phyloP scores from a whole-genome alignment of 441 rosid species.

The Erysimum cheiri region DNA sequence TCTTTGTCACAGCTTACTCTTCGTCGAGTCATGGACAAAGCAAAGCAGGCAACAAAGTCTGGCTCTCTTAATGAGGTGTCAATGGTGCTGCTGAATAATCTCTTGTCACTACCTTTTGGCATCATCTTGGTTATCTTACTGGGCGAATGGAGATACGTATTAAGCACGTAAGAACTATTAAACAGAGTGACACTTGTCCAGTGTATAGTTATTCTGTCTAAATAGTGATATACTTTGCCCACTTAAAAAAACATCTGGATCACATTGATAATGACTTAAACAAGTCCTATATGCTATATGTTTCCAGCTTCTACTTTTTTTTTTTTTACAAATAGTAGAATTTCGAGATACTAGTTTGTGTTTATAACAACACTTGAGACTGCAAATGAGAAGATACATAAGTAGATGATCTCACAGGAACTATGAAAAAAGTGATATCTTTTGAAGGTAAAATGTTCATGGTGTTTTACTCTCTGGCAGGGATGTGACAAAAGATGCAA shows the following conservation, averaged over 20 bases:
- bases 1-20: slow-evolving; percentile 70
- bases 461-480: slow-evolving; percentile 49
- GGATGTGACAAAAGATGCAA: slow-evolving; percentile 64
- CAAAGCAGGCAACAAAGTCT: slow-evolving; percentile 73
- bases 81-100: slow-evolving; percentile 93
- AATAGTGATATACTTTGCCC: neutral
- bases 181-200: slow-evolving; percentile 9
- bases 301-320: slow-evolving; percentile 16
- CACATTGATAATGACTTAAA: neutral
- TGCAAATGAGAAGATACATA: neutral
- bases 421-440: neutral
- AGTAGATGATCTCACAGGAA: neutral
- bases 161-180: slow-evolving; percentile 57
- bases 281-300: slow-evolving; percentile 15
- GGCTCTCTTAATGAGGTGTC: slow-evolving; percentile 85
- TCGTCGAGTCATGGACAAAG: slow-evolving; percentile 83
- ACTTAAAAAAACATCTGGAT: slow-evolving; percentile 20
- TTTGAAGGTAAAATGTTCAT: neutral
- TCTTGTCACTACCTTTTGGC: slow-evolving; percentile 81
- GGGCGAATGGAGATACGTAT: slow-evolving; percentile 79
- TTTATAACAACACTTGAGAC: neutral
- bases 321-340: neutral
- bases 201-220: neutral
- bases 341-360: neutral
- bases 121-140: slow-evolving; percentile 64